Percentiles rank a stretch among this genome's conserved stretches.
phyloP scores from a whole-genome alignment of 176 grass and related monocot genomes.

The Zoysia japonica region DNA sequence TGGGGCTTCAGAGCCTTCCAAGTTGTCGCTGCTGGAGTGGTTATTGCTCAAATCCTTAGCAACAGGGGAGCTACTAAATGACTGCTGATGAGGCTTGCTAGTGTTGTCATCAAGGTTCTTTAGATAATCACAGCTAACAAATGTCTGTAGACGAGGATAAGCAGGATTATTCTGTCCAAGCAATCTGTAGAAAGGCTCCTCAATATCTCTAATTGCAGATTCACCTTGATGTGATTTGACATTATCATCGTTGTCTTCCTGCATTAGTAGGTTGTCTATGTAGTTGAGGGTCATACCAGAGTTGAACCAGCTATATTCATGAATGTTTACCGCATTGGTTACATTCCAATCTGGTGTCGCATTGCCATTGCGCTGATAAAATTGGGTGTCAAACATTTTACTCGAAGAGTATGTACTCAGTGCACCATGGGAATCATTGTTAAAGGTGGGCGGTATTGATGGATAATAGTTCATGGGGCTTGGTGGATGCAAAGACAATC shows the following conservation, averaged over 20 bases:
- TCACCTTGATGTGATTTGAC: slow-evolving; percentile 39
- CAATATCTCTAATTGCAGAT: slow-evolving; percentile 44
- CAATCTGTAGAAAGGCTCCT: slow-evolving; percentile 49
- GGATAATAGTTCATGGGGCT: slow-evolving; percentile 11
- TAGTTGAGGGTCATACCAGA: neutral
- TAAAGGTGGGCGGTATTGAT: neutral
- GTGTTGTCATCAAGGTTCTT: slow-evolving; percentile 27
- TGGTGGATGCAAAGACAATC: slow-evolving; percentile 10
- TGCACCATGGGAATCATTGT: neutral
- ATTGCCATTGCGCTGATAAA: neutral
- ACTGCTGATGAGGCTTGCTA: slow-evolving; percentile 19
- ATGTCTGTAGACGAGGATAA: slow-evolving; percentile 15
- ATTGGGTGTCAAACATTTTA: neutral
- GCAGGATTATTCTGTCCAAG: neutral
- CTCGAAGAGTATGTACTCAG: neutral
- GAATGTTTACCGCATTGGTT: neutral
- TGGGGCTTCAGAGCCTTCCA: slow-evolving; percentile 26
- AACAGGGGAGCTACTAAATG: slow-evolving; percentile 39
- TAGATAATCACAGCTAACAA: neutral
- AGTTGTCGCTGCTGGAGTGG: slow-evolving; percentile 13
- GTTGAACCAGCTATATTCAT: slow-evolving; percentile 26
- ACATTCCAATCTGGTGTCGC: neutral
- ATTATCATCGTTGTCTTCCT: slow-evolving; percentile 55
- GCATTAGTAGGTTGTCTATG: slow-evolving; percentile 52
- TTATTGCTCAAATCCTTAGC: slow-evolving; percentile 20